phyloP scores from a whole-genome alignment of 2,329 filamentous ascomycete species.

The Fusarium poae region DNA sequence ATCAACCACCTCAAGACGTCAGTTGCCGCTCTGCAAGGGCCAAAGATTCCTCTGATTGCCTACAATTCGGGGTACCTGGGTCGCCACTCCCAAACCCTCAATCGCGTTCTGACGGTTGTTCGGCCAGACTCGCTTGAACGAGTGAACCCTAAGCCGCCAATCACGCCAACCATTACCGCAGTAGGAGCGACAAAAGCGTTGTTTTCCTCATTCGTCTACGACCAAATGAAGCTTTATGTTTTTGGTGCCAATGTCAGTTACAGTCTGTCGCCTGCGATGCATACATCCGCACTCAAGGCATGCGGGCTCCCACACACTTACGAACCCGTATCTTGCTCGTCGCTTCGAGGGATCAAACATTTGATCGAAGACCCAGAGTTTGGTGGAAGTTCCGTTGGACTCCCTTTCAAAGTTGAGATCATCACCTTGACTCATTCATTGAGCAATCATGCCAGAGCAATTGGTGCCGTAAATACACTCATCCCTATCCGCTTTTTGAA shows the following conservation, averaged over 20 bases:
- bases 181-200: conserved; percentile 74
- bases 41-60: conserved; percentile 67
- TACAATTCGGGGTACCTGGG: conserved; percentile 75
- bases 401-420: conserved; percentile 82
- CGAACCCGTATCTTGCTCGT: conserved; percentile 71
- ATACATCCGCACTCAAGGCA: conserved; percentile 75
- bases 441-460: conserved; percentile 78
- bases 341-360: conserved; percentile 72
- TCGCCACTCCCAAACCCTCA: conserved; percentile 75
- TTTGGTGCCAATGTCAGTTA: conserved; percentile 79
- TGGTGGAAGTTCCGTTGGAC: conserved; percentile 77
- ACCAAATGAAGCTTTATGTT: conserved; percentile 79
- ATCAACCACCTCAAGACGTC: conserved; percentile 67
- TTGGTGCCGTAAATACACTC: conserved; percentile 82
- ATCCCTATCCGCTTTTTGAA: conserved; percentile 75
- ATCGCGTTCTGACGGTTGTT: conserved; percentile 72
- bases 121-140: conserved; percentile 57
- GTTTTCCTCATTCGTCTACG: conserved; percentile 74
- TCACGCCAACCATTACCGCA: conserved; percentile 64
- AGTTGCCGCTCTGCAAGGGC: conserved; percentile 57
- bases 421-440: conserved; percentile 76
- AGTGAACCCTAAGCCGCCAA: conserved; percentile 43
- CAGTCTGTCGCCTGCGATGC: conserved; percentile 83
- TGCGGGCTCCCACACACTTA: conserved; percentile 79
- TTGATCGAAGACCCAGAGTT: conserved; percentile 75